Evolutionary conservation across 2,329 filamentous ascomycete species (phyloP).

Genomic region (Talaromyces piceae): DNA sequence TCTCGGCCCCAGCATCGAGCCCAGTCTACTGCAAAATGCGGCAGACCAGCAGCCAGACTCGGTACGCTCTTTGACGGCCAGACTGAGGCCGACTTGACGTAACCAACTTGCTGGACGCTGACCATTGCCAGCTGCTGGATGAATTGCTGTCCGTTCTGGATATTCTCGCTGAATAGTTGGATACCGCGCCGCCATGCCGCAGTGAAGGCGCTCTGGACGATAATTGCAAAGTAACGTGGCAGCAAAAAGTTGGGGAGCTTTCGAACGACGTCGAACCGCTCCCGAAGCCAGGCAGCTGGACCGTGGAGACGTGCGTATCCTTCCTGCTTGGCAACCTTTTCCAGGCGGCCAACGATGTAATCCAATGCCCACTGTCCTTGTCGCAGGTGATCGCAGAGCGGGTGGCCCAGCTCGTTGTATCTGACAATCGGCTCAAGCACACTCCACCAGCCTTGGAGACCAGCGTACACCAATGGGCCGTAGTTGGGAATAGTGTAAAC

Average conservation of each 20-base stretch:
- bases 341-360: slow-evolving; percentile 71
- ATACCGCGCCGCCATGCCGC: slow-evolving; percentile 73
- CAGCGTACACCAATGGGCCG: slow-evolving; percentile 84
- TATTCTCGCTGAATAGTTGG: slow-evolving; percentile 67
- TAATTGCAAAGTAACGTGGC: slow-evolving; percentile 86
- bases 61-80: slow-evolving; percentile 81
- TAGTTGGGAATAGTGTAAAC: slow-evolving; percentile 78
- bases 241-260: slow-evolving; percentile 80
- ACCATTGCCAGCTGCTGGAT: slow-evolving; percentile 83
- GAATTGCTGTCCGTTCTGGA: slow-evolving; percentile 79
- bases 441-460: slow-evolving; percentile 98
- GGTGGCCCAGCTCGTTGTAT: slow-evolving; percentile 86
- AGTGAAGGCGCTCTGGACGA: slow-evolving; percentile 79
- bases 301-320: slow-evolving; percentile 56
- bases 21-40: slow-evolving; percentile 91
- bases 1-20: slow-evolving; percentile 96
- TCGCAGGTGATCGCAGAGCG: slow-evolving; percentile 85
- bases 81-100: slow-evolving; percentile 81
- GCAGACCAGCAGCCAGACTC: slow-evolving; percentile 82
- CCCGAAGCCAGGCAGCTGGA: slow-evolving; percentile 69
- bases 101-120: slow-evolving; percentile 82
- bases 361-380: slow-evolving; percentile 89
- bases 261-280: slow-evolving; percentile 79
- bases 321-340: slow-evolving; percentile 59
- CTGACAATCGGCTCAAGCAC: slow-evolving; percentile 74